These are phyloP conservation scores for Podaxis sp. DNA, from an alignment of 768 basidiomycete genomes.

Conservation along the genomic window DNA sequence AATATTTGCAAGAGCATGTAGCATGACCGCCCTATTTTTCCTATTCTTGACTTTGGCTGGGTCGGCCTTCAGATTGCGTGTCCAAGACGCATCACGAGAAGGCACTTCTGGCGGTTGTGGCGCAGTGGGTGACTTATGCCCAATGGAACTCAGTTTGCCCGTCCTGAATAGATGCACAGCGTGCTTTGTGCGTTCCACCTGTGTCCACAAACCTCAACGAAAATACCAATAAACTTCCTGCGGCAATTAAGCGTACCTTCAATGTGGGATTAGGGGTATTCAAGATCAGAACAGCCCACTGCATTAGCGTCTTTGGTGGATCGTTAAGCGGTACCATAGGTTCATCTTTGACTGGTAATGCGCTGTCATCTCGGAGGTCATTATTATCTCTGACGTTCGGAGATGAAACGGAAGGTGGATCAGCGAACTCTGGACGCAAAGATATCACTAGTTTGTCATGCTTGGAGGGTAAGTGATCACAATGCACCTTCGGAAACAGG, in stretches of 20 bases:
- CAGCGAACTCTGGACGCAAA: conserved; percentile 51
- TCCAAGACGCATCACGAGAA: conserved; percentile 49
- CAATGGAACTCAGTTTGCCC: conserved; percentile 63
- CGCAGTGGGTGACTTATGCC: conserved; percentile 45
- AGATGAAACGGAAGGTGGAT: conserved; percentile 45
- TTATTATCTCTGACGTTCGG: conserved; percentile 4
- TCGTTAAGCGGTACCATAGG: conserved; percentile 44
- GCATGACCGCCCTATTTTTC: conserved; percentile 66
- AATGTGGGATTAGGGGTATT: conserved; percentile 62
- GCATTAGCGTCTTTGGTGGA: conserved; percentile 63
- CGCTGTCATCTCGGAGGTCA: conserved; percentile 6
- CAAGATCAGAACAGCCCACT: conserved; percentile 76
- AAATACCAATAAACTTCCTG: background rate
- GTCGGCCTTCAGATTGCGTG: conserved; percentile 45
- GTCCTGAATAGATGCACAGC: conserved; percentile 68
- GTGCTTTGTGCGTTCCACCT: conserved; percentile 68
- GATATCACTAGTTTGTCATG: background rate
- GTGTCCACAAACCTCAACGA: background rate
- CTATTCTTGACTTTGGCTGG: conserved; percentile 55
- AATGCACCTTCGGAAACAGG: conserved; percentile 67
- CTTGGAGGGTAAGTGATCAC: background rate
- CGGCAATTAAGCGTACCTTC: conserved; percentile 7
- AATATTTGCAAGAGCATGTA: conserved; percentile 81
- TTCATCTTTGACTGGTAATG: conserved; percentile 26
- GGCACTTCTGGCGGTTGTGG: conserved; percentile 61